Evolutionary conservation across 805 yeast species (phyloP).

Genomic region (Wickerhamiella allomyrinae): DNA sequence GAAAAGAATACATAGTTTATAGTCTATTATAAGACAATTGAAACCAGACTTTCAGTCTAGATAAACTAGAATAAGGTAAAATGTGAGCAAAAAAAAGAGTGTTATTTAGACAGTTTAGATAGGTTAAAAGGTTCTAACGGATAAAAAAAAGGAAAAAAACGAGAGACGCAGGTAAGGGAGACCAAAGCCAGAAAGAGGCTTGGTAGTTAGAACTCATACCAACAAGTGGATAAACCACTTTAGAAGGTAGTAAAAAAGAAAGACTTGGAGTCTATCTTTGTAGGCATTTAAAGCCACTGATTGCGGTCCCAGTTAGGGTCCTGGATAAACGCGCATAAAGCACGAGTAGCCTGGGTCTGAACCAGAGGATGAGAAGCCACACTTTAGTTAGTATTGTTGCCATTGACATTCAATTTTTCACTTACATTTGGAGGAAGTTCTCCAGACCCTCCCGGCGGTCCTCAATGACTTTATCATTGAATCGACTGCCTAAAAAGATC

Average conservation of each 20-base stretch:
- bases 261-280: too few relatives aligned
- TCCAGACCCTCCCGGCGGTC: slow-evolving; percentile 73
- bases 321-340: slow-evolving; percentile 71
- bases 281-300: slow-evolving; percentile 11
- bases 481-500: slow-evolving; percentile 49
- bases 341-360: slow-evolving; percentile 65
- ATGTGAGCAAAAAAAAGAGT: too few relatives aligned
- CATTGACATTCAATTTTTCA: slow-evolving; percentile 2
- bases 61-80: too few relatives aligned
- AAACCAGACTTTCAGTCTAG: too few relatives aligned
- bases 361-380: slow-evolving; percentile 90
- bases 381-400: slow-evolving; percentile 20
- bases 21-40: too few relatives aligned
- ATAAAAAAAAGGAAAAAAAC: not conserved
- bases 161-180: too few relatives aligned
- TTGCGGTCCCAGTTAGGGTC: slow-evolving; percentile 62
- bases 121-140: not conserved
- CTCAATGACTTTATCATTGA: slow-evolving; percentile 71
- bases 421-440: slow-evolving; percentile 43
- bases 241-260: too few relatives aligned
- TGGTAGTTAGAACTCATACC: too few relatives aligned
- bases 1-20: too few relatives aligned
- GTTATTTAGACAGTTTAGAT: too few relatives aligned
- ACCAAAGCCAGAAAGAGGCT: too few relatives aligned
- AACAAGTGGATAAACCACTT: too few relatives aligned